Evolutionary conservation across 306 rosid species (phyloP), one percentile per base, ranked within the genome.

Genomic region (Cicer yamashitae): DNA sequence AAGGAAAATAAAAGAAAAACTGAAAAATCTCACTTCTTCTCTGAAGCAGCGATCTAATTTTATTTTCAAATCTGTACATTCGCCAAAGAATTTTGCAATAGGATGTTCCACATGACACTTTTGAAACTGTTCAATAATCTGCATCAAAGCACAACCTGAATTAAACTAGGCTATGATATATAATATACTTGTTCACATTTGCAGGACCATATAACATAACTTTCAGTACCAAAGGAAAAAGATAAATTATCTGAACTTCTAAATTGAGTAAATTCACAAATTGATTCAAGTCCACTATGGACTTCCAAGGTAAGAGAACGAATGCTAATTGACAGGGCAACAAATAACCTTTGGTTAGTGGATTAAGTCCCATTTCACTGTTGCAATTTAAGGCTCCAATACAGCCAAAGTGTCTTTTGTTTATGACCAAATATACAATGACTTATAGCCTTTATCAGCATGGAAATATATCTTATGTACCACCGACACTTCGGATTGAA

Each of bases 21-120:
- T 12, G 8, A 3, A 53, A 53, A 68, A 56, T 59, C 91, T 87
- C 77, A 91, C 98, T 82, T 94, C 98, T 80, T 87, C 82, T 77
- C 97, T 86, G 71, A 94, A 94, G 78, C 98, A 94, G 44, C 88
- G 94, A 84, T 91, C 98, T 73, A 91, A 88, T 91, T 91, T 90
- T 72, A 91, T 86, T 79, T 94, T 94, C 71, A 94, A 84, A 85
- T 90, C 86, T 46, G 98, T 94, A 82, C 98, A 94, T 84, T 91
- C 85, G 64, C 97, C 98, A 37, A 88, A 87, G 79, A 94, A 91
- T 79, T 94, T 94, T 47, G 53, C 87, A 77, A 82, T 1, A 30
- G 97, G 97, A 81, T 94, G 96, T 59, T 91, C 97, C 1, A 74
- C 10, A 81, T 94, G 98, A 75, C 97, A 91, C 86, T 87, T 86